Conservation (phyloP, 176 grass and related monocot genomes). For the Sorghum bicolor region DNA sequence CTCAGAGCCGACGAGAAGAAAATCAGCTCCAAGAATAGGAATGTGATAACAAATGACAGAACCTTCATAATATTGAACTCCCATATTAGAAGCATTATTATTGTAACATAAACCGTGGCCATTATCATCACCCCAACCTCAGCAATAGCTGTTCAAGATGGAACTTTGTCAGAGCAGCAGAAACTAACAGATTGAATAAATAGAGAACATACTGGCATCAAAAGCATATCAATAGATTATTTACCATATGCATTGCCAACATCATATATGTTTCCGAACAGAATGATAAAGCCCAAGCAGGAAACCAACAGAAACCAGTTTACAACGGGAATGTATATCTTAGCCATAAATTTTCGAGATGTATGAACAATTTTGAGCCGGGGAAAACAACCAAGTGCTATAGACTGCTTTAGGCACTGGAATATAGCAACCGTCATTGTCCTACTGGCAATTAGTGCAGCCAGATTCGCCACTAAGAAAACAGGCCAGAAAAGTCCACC, state of each 20-base stretch:
- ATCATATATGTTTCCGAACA: conserved; percentile 70
- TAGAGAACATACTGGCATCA: background rate
- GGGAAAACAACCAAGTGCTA: conserved; percentile 94
- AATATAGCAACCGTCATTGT: conserved; percentile 95
- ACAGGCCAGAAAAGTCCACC: conserved; percentile 86
- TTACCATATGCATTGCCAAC: conserved; percentile 95
- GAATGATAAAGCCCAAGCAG: conserved; percentile 63
- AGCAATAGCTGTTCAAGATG: conserved; percentile 63
- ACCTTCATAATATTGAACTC: conserved; percentile 63
- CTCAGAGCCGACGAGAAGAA: conserved; percentile 85
- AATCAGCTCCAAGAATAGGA: conserved; percentile 70
- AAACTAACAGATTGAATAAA: conserved; percentile 27
- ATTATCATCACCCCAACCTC: conserved; percentile 97
- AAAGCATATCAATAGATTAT: conserved; percentile 16
- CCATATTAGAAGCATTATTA: conserved; percentile 99
- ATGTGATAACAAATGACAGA: conserved; percentile 62
- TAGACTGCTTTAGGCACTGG: conserved; percentile 91
- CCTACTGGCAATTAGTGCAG: conserved; percentile 93
- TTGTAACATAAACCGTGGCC: conserved; percentile 77
- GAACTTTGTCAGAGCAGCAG: conserved; percentile 16
- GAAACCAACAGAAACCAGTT: conserved; percentile 93
- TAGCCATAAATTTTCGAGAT: conserved; percentile 93
- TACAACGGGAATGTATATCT: conserved; percentile 92
- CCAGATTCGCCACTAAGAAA: conserved; percentile 81
- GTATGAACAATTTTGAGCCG: conserved; percentile 94